Evolutionary conservation across 768 basidiomycete species (phyloP).

Genomic region (Mrakia hoshinonis): DNA sequence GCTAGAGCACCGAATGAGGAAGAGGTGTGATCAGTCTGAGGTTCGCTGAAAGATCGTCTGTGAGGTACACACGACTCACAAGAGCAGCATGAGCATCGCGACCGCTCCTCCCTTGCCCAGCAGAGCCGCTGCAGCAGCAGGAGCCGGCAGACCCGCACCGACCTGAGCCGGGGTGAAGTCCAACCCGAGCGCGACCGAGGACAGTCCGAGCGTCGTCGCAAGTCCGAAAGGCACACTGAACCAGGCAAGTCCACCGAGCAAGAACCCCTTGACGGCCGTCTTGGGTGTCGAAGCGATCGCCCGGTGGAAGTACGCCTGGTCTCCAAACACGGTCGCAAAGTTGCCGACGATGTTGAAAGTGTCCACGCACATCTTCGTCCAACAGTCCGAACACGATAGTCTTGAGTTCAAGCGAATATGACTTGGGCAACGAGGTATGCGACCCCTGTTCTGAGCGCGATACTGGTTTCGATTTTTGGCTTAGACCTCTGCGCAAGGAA

Average conservation of each 20-base stretch:
- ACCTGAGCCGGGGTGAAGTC: slow-evolving; percentile 55
- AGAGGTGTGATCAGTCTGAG: too few species aligned
- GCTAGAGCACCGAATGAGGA: not conserved
- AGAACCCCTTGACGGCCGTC: slow-evolving; percentile 80
- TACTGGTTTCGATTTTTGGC: too few species aligned
- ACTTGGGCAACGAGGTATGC: too few species aligned
- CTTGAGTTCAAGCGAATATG: too few species aligned
- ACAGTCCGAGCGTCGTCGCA: slow-evolving; percentile 76
- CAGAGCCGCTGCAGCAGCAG: slow-evolving; percentile 72
- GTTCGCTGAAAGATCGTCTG: not conserved
- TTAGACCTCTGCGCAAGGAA: too few species aligned
- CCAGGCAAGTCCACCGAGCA: slow-evolving; percentile 84
- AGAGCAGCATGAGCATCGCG: slow-evolving; percentile 28
- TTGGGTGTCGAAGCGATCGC: slow-evolving; percentile 79
- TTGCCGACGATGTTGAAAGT: slow-evolving; percentile 48
- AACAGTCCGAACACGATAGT: too few species aligned
- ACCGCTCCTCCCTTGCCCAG: slow-evolving; percentile 59
- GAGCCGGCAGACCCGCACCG: slow-evolving; percentile 74
- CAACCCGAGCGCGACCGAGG: slow-evolving; percentile 68
- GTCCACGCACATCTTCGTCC: too few species aligned
- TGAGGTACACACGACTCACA: not conserved
- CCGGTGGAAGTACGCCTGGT: slow-evolving; percentile 56
- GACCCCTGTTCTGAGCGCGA: too few species aligned
- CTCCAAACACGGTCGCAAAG: slow-evolving; percentile 45
- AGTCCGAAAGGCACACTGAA: slow-evolving; percentile 77